Evolutionary conservation across 1,284 basidiomycete species (phyloP).

Genomic region (Ustilago bromivora): DNA sequence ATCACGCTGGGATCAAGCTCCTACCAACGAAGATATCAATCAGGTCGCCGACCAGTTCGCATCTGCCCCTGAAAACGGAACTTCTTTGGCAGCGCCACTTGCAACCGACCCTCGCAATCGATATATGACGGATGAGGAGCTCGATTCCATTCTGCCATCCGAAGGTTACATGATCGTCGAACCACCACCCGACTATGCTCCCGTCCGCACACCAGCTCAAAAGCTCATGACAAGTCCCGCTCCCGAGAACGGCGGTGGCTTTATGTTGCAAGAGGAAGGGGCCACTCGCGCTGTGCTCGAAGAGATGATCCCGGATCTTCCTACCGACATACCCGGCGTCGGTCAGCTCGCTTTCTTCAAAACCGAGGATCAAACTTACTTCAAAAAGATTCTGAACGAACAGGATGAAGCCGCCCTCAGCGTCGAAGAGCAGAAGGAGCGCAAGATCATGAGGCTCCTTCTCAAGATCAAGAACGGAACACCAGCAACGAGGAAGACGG

Average conservation of each 20-base stretch:
- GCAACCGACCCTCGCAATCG: conserved; percentile 86
- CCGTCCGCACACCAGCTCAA: conserved; percentile 79
- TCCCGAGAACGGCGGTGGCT: conserved; percentile 78
- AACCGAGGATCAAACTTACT: conserved; percentile 96
- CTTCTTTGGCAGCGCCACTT: conserved; percentile 3
- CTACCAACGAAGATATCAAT: conserved; percentile 66
- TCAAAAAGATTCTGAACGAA: conserved; percentile 93
- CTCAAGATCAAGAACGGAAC: conserved; percentile 99
- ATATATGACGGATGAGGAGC: conserved; percentile 93
- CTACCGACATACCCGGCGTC: conserved; percentile 98
- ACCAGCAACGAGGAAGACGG: conserved; percentile 96
- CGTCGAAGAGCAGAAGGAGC: conserved; percentile 98
- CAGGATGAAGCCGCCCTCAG: conserved; percentile 85
- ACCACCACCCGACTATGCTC: conserved; percentile 92
- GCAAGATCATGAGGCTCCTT: conserved; percentile 99
- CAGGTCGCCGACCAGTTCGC: conserved; percentile 3
- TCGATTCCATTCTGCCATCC: conserved; percentile 88
- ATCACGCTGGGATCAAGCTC: conserved; percentile 96
- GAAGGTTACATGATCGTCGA: conserved; percentile 91
- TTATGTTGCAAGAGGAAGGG: conserved; percentile 94
- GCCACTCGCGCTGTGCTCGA: conserved; percentile 87
- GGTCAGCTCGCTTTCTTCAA: conserved; percentile 98
- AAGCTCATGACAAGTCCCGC: conserved; percentile 77
- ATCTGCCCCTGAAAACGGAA: conserved; percentile 16
- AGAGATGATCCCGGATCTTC: conserved; percentile 87